Percentiles rank a stretch among this genome's conserved stretches.
Conservation (phyloP, 2,329 filamentous ascomycete species). For the Cladosporium sp. region DNA sequence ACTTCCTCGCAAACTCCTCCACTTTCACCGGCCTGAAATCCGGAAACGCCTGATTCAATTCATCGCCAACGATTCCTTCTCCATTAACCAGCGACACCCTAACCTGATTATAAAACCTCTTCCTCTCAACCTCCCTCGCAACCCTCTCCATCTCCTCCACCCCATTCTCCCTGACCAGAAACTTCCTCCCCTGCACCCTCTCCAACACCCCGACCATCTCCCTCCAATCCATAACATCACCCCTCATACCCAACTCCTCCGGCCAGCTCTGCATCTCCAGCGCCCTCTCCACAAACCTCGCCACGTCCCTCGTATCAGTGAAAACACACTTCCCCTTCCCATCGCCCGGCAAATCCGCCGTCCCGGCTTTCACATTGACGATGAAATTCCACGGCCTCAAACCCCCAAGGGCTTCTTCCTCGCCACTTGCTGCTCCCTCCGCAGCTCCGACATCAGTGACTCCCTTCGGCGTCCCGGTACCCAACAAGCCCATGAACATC, state of each 20-base stretch:
- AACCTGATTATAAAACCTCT: slow-evolving; percentile 29
- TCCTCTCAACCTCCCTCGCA: slow-evolving; percentile 16
- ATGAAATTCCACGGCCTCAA: slow-evolving; percentile 39
- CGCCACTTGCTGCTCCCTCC: slow-evolving; percentile 22
- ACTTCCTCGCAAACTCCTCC: slow-evolving; percentile 27
- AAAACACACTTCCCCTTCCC: slow-evolving; percentile 44
- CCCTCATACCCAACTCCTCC: slow-evolving; percentile 38
- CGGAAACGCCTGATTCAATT: slow-evolving; percentile 26
- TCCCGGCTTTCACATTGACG: slow-evolving; percentile 42
- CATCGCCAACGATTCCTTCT: slow-evolving; percentile 22
- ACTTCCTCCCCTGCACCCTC: slow-evolving; percentile 25
- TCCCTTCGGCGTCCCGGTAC: slow-evolving; percentile 26
- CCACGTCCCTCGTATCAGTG: slow-evolving; percentile 50
- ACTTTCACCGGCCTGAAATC: slow-evolving; percentile 23
- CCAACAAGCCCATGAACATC: slow-evolving; percentile 27
- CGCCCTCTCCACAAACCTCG: slow-evolving; percentile 40
- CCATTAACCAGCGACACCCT: slow-evolving; percentile 22
- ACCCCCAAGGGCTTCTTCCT: slow-evolving; percentile 29
- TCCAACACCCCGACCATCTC: slow-evolving; percentile 26
- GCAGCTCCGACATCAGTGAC: slow-evolving; percentile 19
- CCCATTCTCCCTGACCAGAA: slow-evolving; percentile 24
- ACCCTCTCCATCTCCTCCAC: slow-evolving; percentile 20
- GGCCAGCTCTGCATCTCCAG: slow-evolving; percentile 35
- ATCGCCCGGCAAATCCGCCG: slow-evolving; percentile 47
- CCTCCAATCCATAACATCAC: slow-evolving; percentile 24